Conservation (phyloP, 257 asterid species). For the Ajuga chamaepitys region DNA sequence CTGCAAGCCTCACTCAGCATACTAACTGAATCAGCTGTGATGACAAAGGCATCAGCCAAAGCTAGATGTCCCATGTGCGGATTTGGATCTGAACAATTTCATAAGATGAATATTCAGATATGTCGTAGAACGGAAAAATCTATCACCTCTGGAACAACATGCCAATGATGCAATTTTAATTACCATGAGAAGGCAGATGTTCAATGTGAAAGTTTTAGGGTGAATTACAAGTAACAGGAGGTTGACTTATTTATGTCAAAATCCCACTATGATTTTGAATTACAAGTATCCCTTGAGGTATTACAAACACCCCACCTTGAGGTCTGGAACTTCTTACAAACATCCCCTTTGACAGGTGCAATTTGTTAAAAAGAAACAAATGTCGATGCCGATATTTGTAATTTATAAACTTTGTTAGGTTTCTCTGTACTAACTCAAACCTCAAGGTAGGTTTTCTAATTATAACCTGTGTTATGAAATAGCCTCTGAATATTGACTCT, state of each 20-base stretch:
- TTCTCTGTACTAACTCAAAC: too few relatives aligned
- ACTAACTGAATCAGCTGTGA: conserved; percentile 90
- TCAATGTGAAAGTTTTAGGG: neutral
- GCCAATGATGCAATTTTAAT: neutral
- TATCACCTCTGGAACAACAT: too few relatives aligned
- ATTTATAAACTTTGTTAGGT: too few relatives aligned
- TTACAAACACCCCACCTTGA: too few relatives aligned
- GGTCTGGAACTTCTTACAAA: too few relatives aligned
- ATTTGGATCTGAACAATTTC: conserved; percentile 53
- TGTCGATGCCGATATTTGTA: too few relatives aligned
- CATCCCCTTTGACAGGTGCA: too few relatives aligned
- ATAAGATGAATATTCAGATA: conserved; percentile 9
- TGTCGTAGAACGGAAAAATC: neutral
- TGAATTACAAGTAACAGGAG: neutral
- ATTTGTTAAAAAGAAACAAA: too few relatives aligned
- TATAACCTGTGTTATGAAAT: neutral
- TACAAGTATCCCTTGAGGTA: too few relatives aligned
- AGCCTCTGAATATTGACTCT: neutral
- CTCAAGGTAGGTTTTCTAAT: too few relatives aligned
- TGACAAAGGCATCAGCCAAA: conserved; percentile 75
- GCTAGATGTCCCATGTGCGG: conserved; percentile 96
- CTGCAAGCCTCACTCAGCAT: conserved; percentile 98
- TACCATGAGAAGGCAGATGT: neutral
- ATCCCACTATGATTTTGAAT: too few relatives aligned
- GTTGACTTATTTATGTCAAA: too few relatives aligned